Evolutionary conservation across 1,139 yeast genomes (phyloP).

Genomic region (Kodamaea arcana): DNA sequence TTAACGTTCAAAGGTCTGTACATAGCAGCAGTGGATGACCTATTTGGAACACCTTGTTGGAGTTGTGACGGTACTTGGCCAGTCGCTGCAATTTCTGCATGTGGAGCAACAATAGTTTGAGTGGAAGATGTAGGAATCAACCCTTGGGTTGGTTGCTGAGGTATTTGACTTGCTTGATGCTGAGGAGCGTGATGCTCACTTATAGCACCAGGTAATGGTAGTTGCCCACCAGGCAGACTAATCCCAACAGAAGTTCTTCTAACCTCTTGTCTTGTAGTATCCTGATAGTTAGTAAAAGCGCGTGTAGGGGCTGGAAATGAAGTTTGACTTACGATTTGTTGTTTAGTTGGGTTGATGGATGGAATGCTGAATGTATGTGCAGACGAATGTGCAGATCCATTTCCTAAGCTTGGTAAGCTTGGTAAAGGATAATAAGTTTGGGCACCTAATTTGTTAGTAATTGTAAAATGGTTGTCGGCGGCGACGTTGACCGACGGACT

Average conservation of each 20-base stretch:
- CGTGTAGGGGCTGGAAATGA: slow-evolving; percentile 3
- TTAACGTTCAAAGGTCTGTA: slow-evolving; percentile 86
- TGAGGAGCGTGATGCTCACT: slow-evolving; percentile 13
- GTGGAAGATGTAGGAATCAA: slow-evolving; percentile 2
- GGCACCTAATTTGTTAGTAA: slow-evolving; percentile 26
- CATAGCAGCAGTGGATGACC: slow-evolving; percentile 43
- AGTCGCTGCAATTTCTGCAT: slow-evolving; percentile 7
- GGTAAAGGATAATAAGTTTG: slow-evolving; percentile 52
- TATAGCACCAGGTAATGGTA: slow-evolving; percentile 23
- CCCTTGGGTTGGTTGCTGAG: slow-evolving; percentile 8
- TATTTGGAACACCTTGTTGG: slow-evolving; percentile 34
- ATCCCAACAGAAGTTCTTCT: slow-evolving; percentile 25
- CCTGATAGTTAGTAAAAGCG: slow-evolving; percentile 15
- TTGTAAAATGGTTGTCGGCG: slow-evolving; percentile 1
- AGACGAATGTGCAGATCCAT: slow-evolving; percentile 32
- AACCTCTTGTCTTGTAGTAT: slow-evolving; percentile 22
- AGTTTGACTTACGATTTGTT: slow-evolving; percentile 29
- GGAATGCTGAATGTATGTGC: slow-evolving; percentile 46
- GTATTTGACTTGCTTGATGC: slow-evolving; percentile 9
- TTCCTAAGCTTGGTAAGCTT: slow-evolving; percentile 49
- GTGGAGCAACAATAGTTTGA: slow-evolving; percentile 5
- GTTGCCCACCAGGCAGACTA: slow-evolving; percentile 16
- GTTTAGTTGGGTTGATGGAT: slow-evolving; percentile 35
- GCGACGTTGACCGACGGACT: not conserved
- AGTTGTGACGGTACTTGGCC: slow-evolving; percentile 12